phyloP scores from a whole-genome alignment of 2,329 filamentous ascomycete genomes.

The Pyricularia grisea region DNA sequence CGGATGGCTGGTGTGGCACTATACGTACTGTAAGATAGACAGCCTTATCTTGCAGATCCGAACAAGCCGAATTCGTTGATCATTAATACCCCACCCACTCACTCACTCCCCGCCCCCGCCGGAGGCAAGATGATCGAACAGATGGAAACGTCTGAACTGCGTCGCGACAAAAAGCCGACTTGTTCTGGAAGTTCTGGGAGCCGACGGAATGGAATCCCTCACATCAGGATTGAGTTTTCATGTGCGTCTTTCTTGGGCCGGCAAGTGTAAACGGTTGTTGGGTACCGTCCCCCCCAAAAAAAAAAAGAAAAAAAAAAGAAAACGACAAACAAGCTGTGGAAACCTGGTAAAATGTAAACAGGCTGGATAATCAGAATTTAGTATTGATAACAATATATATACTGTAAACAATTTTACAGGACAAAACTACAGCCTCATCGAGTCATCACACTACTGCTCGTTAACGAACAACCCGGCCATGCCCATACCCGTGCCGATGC shows the following conservation, averaged over 20 bases:
- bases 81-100: too few relatives aligned
- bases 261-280: not conserved
- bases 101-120: too few relatives aligned
- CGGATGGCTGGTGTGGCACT: not conserved
- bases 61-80: too few relatives aligned
- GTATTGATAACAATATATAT: not conserved
- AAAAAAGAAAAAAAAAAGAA: too few relatives aligned
- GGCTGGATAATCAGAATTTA: not conserved
- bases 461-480: conserved; percentile 5
- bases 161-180: not conserved
- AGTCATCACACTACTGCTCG: not conserved
- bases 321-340: too few relatives aligned
- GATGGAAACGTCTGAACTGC: not conserved
- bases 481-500: conserved; percentile 51
- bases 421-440: not conserved
- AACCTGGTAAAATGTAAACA: too few relatives aligned
- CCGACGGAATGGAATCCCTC: not conserved
- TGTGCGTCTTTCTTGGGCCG: not conserved
- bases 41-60: not conserved
- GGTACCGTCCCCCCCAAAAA: too few relatives aligned
- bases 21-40: too few relatives aligned
- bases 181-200: not conserved
- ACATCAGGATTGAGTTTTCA: not conserved
- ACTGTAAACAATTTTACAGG: not conserved
- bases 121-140: not conserved